Base-by-base conservation (phyloP, 1,284 basidiomycete species). In the Trametes sp. region DNA sequence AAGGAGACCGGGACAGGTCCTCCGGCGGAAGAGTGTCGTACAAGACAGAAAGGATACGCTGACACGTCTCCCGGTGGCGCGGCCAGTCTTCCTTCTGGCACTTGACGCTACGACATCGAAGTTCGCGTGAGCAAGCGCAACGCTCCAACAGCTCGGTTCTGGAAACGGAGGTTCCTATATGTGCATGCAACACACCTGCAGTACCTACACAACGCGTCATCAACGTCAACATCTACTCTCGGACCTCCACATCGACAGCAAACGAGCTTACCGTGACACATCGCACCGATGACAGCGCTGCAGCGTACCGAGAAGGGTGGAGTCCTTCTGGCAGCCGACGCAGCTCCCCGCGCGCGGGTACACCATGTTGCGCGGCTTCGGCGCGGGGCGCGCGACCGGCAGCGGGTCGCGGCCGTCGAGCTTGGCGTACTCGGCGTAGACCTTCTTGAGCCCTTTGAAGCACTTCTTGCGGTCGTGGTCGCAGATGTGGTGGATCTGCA, bases 71-170 rank as follows among this genome's bases (percentile, higher is more conserved):
- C 48, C 64, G 65, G 63, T 69, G 68, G 19, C 62, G 54, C 24
- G 36, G 51, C 69, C 65, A 70, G 44, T 68, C 68, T n/a, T 52
- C 65, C n/a, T 59, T 62, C 56, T 66, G 67, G 50, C 65, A 70
- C 21, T 53, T n/a, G 5, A 38, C 14, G 53, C 66, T 67, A 23
- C 46, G 8, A 8, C 3, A 24, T n/a, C 13, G 24, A 8, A 6
- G 8, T 11, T 13, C 5, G n/a, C 41, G 21, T 50, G 10, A 23
- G 29, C 9, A 5, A 35, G 16, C 19, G 16, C 21, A 29, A 31
- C 7, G 28, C 48, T n/a, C 24, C 3, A 13, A n/a, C n/a, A n/a
- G n/a, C n/a, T n/a, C n/a, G n/a, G n/a, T n/a, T n/a, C n/a, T n/a
- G n/a, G n/a, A n/a, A n/a, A n/a, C n/a, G n/a, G n/a, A n/a, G n/a